Conservation (phyloP, 305 asterid genomes). For the Andrographis paniculata region DNA sequence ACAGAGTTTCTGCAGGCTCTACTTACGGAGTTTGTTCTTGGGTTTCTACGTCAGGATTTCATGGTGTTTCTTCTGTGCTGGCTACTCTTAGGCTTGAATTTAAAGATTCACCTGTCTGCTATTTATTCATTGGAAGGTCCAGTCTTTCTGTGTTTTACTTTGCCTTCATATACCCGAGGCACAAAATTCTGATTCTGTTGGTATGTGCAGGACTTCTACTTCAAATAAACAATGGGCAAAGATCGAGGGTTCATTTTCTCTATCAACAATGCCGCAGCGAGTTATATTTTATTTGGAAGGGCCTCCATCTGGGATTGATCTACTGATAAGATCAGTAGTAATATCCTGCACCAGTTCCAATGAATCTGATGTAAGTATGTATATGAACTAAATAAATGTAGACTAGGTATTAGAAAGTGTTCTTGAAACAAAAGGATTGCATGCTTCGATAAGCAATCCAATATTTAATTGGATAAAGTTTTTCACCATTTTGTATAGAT, state of each 20-base stretch:
- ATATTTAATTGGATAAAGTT: not conserved
- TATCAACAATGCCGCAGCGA: conserved; percentile 45
- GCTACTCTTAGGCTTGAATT: conserved; percentile 66
- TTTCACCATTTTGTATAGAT: not conserved
- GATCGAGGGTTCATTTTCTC: conserved; percentile 65
- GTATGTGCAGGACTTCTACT: conserved; percentile 44
- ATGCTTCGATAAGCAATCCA: not conserved
- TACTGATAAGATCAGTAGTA: conserved; percentile 60
- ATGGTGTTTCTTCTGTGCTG: conserved; percentile 37
- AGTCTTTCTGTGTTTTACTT: not conserved
- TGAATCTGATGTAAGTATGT: conserved; percentile 40
- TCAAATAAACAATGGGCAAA: conserved; percentile 52
- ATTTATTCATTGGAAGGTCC: conserved; percentile 66
- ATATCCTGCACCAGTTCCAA: conserved; percentile 31
- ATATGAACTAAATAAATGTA: not conserved
- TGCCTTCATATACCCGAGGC: conserved; percentile 14
- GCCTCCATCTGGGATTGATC: conserved; percentile 70
- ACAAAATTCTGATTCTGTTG: conserved; percentile 1
- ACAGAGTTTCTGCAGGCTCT: conserved; percentile 42
- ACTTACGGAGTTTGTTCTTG: conserved; percentile 55
- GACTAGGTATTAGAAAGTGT: not conserved
- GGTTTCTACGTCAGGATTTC: conserved; percentile 55
- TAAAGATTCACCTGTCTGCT: conserved; percentile 36
- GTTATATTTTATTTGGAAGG: conserved; percentile 77
- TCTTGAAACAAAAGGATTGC: not conserved